Base-by-base conservation (phyloP, 2,329 filamentous ascomycete genomes). In the Calonectria hongkongensis region DNA sequence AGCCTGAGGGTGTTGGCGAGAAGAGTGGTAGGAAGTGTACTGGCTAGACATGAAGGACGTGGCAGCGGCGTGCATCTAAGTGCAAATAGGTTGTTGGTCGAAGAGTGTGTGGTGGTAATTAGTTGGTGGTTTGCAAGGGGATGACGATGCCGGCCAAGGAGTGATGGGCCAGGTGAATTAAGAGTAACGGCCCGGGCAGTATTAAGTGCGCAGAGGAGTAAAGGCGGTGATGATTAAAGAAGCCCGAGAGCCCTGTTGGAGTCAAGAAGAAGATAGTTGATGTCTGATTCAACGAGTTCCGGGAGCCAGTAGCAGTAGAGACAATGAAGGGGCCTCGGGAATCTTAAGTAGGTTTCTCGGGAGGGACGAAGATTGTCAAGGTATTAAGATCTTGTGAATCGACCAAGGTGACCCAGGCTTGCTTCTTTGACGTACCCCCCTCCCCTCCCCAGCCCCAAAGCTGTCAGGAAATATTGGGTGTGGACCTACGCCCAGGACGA, bases 1-100 rank as follows among this genome's bases (percentile, higher is more conserved):
- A 65, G 92, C 90, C 80, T 92, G 90, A 62, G 91, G 90, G 67
- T 88, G 87, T 73, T 84, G 84, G 70, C 84, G 79, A 78, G 90
- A 89, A 73, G 84, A 83, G 74, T 85, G 73, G 39, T 75, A 74
- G 68, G 66, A 58, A 33, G 73, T 54, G 73, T 80, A 77, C 27
- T 79, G 77, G 50, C 70, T 79, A 76, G 82, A 78, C 82, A 81
- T 81, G 76, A 82, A 79, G 68, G 79, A 77, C 65, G 76, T 74
- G 73, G 78, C 76, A 77, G 73, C 64, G 68, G 71, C 76, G 75
- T 75, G 78, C 78, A 80, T 79, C 78, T 75, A 76, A 47, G 15
- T 43, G 68, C 30, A 47, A 80, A 58, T n/a, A 28, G 73, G 47
- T 65, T 27, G 66, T 41, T 60, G 58, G 43, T 54, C 5, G 63